A percentile compares a stretch with the other conserved stretches of the same genome.
phyloP scores from a whole-genome alignment of 768 basidiomycete genomes.

The Plicaturopsis crispa region DNA sequence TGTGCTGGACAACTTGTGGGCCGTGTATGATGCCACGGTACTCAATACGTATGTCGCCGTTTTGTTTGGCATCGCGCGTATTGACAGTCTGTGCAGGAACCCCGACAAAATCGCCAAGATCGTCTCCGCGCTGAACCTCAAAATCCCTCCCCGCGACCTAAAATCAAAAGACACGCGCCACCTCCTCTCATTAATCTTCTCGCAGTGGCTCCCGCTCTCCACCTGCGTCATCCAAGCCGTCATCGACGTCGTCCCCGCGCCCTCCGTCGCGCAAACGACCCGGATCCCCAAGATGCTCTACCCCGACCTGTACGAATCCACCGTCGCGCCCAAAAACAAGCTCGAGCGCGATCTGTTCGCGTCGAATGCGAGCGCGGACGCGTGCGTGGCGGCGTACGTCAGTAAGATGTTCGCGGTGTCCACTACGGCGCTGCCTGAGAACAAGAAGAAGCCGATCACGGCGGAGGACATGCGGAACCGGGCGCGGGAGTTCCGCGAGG shows the following conservation, averaged over 20 bases:
- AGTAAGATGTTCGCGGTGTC: conserved; percentile 98
- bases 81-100: conserved; percentile 46
- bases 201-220: conserved; percentile 94
- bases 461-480: conserved; percentile 77
- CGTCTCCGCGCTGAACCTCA: conserved; percentile 71
- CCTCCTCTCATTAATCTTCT: conserved; percentile 80
- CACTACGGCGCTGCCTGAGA: conserved; percentile 76
- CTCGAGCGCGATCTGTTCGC: conserved; percentile 80
- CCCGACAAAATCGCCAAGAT: conserved; percentile 87
- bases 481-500: conserved; percentile 48
- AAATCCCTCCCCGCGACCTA: conserved; percentile 81
- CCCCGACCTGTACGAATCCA: conserved; percentile 61
- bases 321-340: conserved; percentile 59
- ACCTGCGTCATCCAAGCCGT: conserved; percentile 87
- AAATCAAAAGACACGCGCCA: conserved; percentile 86
- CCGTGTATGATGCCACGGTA: conserved; percentile 86
- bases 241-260: conserved; percentile 92
- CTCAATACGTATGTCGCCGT: conserved; percentile 72
- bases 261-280: conserved; percentile 68
- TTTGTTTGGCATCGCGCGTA: neutral
- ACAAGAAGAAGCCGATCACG: conserved; percentile 67
- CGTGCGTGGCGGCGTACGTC: conserved; percentile 76
- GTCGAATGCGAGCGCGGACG: conserved; percentile 50
- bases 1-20: conserved; percentile 95
- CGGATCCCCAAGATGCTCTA: conserved; percentile 91